Evolutionary conservation across 108 stramenopile species (phyloP), one percentile per base, ranked within the genome.

Genomic region (Skeletonema menzelii): DNA sequence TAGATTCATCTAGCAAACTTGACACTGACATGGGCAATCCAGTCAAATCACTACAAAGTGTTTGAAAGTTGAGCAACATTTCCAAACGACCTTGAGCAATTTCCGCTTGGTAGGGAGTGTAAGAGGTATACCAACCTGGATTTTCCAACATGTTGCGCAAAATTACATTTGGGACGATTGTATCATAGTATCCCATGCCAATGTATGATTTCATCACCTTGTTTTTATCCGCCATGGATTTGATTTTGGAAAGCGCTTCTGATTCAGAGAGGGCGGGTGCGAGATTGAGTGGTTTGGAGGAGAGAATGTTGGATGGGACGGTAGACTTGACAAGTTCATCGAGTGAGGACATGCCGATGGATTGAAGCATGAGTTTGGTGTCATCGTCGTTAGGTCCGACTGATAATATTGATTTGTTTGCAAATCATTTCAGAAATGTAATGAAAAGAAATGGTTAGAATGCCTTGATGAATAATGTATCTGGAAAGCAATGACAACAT

Each of bases 51-150:
- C 93, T 86, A 35, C 98, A 96, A 38, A 99, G 70, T 4, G 99
- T 99, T 81, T 99, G 99, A 77, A 98, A 99, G 77, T 99, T 99
- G 27, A 99, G 88, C 35, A 99, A 85, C 88, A 97, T 97, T 87
- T 99, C 96, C 12, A 99, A 83, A 28, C 99, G 95, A 17, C 99
- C 99, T 87, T 99, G 99, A 0, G 97, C 93, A 69, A 99, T 99
- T 80, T 99, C 99, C 0, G 99, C 98, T 82, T 99, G 99, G 80
- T 99, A 99, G 20, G 99, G 99, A 13, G 98, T 99, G 86, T 98
- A 98, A 27, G 97, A 91, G 6, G 98, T 99, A 86, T 99, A 97
- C 99, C 99, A 99, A 0, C 97, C 99, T 1, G 99, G 98, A 84
- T 99, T 99, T 84, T 99, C 99, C 53, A 99, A 83, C 82, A 99